These are phyloP conservation scores for Aspergillus carlsbadensis DNA, from an alignment of 495 filamentous ascomycete species.

Conservation along the genomic window DNA sequence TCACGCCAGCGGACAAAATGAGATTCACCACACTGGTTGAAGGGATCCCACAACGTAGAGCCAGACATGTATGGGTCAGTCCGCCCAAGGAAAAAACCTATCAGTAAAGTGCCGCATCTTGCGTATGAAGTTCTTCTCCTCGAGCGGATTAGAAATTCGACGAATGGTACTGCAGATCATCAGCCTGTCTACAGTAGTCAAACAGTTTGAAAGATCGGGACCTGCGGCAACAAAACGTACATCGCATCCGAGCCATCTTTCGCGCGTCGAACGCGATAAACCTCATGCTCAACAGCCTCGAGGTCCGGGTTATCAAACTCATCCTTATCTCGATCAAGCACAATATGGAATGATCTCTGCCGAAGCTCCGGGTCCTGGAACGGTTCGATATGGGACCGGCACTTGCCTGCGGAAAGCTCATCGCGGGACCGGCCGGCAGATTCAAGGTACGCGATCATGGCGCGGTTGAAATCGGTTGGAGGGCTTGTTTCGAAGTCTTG, in stretches of 20 bases:
- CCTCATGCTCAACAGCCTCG: conserved; percentile 9
- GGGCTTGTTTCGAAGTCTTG: background rate
- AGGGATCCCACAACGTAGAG: too few species aligned
- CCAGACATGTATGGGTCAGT: too few species aligned
- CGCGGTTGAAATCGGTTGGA: conserved; percentile 4
- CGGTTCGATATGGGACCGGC: conserved; percentile 7
- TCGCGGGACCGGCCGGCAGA: background rate
- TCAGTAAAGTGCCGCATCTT: conserved; percentile 11
- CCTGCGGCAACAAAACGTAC: too few species aligned
- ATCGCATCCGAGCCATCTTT: conserved; percentile 5
- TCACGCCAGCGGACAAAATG: too few species aligned
- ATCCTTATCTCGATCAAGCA: conserved; percentile 7
- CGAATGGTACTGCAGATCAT: background rate
- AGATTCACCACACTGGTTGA: too few species aligned
- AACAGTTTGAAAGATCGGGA: background rate
- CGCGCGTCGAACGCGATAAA: conserved; percentile 9
- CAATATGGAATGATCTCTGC: conserved; percentile 8
- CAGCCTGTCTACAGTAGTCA: background rate
- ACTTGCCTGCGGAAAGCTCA: background rate
- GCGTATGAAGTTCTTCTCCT: conserved; percentile 2
- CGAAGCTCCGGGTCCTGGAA: conserved; percentile 1
- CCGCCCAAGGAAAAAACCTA: conserved; percentile 11
- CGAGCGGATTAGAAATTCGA: conserved; percentile 3
- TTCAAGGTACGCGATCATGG: conserved; percentile 4
- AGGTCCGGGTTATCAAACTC: conserved; percentile 4